phyloP scores from a whole-genome alignment of 257 asterid genomes.

The Solanum medicagineum region DNA sequence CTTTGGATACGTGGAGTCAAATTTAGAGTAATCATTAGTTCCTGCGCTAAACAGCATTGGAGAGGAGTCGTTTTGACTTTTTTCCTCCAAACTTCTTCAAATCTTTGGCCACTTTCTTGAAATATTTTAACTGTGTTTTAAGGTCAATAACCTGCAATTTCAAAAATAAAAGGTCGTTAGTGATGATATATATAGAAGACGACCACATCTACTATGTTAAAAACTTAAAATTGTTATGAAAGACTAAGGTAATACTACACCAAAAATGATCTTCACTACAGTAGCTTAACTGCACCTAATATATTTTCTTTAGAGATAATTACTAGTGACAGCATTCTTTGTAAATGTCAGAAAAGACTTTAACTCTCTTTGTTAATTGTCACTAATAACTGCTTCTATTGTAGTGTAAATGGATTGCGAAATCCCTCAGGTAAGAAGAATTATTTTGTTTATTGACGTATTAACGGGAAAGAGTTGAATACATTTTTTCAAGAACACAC shows the following conservation, averaged over 20 bases:
- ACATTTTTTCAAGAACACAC: neutral
- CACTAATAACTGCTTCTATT: no score
- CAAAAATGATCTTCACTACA: no score
- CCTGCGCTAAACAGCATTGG: slow-evolving; percentile 12
- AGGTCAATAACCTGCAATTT: slow-evolving; percentile 11
- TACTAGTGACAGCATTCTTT: no score
- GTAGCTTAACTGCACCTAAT: no score
- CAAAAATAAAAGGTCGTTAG: neutral
- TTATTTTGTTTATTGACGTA: neutral
- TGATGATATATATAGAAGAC: neutral
- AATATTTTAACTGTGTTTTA: slow-evolving; percentile 7
- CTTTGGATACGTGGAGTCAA: neutral
- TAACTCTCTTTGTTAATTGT: no score
- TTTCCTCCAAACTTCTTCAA: slow-evolving; percentile 4
- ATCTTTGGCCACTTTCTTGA: slow-evolving; percentile 5
- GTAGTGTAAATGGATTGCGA: neutral
- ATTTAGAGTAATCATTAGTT: slow-evolving; percentile 5
- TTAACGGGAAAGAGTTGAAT: neutral
- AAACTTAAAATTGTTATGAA: neutral
- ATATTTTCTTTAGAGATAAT: no score
- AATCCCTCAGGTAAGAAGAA: neutral
- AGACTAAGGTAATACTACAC: neutral
- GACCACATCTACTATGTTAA: neutral
- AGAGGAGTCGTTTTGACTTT: neutral
- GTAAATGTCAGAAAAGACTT: no score